Percentiles rank a stretch among this genome's conserved stretches.
These are phyloP conservation scores for Pholiota molesta DNA, from an alignment of 768 basidiomycete genomes.

Conservation along the genomic window DNA sequence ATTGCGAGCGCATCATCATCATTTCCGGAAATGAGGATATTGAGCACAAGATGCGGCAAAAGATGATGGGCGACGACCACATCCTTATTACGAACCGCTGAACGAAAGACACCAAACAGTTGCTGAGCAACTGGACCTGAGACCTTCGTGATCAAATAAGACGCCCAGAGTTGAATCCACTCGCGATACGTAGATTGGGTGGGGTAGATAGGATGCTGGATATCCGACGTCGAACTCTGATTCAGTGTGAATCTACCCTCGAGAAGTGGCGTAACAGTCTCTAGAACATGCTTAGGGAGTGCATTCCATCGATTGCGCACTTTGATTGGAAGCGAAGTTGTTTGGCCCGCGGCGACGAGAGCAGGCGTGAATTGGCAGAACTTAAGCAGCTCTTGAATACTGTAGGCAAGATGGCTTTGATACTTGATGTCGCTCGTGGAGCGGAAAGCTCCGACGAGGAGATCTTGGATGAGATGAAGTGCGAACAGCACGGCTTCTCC, in stretches of 20 bases:
- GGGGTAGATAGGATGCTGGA: slow-evolving; percentile 79
- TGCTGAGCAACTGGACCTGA: slow-evolving; percentile 57
- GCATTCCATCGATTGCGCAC: slow-evolving; percentile 77
- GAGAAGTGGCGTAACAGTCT: slow-evolving; percentile 85
- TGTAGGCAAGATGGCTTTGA: slow-evolving; percentile 86
- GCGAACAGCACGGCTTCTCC: slow-evolving; percentile 79
- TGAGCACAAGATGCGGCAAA: slow-evolving; percentile 89
- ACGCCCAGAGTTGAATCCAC: slow-evolving; percentile 93
- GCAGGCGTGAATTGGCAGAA: slow-evolving; percentile 86
- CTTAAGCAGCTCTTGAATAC: slow-evolving; percentile 87
- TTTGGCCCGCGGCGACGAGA: slow-evolving; percentile 59
- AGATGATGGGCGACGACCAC: slow-evolving; percentile 92
- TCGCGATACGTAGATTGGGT: slow-evolving; percentile 84
- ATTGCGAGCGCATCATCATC: slow-evolving; percentile 67
- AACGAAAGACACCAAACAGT: slow-evolving; percentile 81
- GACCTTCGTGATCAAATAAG: slow-evolving; percentile 72
- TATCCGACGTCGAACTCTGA: slow-evolving; percentile 39
- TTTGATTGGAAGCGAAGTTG: slow-evolving; percentile 58
- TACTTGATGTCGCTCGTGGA: slow-evolving; percentile 94
- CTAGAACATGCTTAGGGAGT: slow-evolving; percentile 81
- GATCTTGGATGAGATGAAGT: slow-evolving; percentile 80
- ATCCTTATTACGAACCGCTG: slow-evolving; percentile 83
- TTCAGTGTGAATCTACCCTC: slow-evolving; percentile 64
- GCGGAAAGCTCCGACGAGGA: slow-evolving; percentile 88
- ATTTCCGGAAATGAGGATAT: slow-evolving; percentile 77